Conservation (phyloP, 2,329 filamentous ascomycete genomes). For the Ophiostoma sp. region DNA sequence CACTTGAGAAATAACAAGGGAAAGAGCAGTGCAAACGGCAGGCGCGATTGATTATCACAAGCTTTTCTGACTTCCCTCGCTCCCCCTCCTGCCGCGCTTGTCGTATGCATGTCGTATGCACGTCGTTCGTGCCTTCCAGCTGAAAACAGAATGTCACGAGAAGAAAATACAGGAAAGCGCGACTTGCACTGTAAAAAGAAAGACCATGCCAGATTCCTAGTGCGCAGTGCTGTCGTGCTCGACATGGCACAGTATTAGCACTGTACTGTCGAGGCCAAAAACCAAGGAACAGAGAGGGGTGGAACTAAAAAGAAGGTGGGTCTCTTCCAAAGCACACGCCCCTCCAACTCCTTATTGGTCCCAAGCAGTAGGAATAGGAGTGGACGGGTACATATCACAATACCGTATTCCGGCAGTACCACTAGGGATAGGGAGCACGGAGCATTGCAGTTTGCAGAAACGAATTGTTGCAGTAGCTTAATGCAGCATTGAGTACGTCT, state of each 20-base stretch:
- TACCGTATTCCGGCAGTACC: not conserved
- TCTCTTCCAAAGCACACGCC: not conserved
- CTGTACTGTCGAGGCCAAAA: not conserved
- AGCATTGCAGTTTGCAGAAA: not conserved
- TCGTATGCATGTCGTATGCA: not conserved
- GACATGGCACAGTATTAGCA: not conserved
- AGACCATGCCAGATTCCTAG: not conserved
- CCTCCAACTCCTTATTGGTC: slow-evolving; percentile 1
- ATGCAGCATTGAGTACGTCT: not conserved
- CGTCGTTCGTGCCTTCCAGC: slow-evolving; percentile 3
- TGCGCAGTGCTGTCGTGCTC: not conserved
- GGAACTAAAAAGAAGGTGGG: not conserved
- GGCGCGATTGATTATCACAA: not conserved
- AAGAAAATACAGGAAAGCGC: not conserved
- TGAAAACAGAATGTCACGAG: not conserved
- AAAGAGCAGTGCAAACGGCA: not conserved
- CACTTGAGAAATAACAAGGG: not conserved
- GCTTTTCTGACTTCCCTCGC: not conserved
- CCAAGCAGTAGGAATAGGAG: slow-evolving; percentile 6
- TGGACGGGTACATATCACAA: not conserved
- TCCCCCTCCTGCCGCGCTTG: not conserved
- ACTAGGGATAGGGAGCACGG: not conserved
- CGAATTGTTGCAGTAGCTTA: not conserved
- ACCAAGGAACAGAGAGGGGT: not conserved
- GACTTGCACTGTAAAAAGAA: not conserved